Conservation (phyloP, 2,329 filamentous ascomycete species). For the Epichloe gansuensis region DNA sequence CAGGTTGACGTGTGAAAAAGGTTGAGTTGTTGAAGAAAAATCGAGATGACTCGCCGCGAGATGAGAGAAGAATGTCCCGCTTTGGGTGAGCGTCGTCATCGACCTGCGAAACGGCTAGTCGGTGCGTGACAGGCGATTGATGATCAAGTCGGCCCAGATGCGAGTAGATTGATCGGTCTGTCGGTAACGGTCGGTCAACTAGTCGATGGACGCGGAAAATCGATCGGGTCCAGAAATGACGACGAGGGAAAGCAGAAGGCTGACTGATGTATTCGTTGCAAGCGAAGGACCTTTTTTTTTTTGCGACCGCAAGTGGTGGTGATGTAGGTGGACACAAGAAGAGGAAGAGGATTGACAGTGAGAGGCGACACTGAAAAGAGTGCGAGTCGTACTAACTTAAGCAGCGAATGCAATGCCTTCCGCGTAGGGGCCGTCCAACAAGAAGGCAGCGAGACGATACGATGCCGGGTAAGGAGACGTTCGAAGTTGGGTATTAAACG, state of each 20-base stretch:
- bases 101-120: conserved; percentile 3
- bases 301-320: background rate
- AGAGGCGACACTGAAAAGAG: background rate
- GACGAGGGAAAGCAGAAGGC: background rate
- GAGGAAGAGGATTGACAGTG: background rate
- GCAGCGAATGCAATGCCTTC: background rate
- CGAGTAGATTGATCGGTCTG: background rate
- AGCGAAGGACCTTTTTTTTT: background rate
- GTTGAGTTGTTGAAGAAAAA: background rate
- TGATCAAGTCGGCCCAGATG: no score
- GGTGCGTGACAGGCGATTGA: background rate
- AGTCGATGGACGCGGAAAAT: background rate
- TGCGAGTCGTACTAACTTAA: background rate
- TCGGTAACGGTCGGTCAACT: background rate
- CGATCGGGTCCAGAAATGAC: background rate
- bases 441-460: no score
- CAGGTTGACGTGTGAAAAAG: background rate
- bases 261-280: background rate
- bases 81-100: background rate
- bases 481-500: no score
- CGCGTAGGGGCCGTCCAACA: no score
- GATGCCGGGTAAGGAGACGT: no score
- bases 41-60: background rate
- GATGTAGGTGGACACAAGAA: background rate
- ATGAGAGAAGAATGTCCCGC: background rate